Evolutionary conservation across 179 eudicot genomes (phyloP).

Genomic region (Vitellaria paradoxa): DNA sequence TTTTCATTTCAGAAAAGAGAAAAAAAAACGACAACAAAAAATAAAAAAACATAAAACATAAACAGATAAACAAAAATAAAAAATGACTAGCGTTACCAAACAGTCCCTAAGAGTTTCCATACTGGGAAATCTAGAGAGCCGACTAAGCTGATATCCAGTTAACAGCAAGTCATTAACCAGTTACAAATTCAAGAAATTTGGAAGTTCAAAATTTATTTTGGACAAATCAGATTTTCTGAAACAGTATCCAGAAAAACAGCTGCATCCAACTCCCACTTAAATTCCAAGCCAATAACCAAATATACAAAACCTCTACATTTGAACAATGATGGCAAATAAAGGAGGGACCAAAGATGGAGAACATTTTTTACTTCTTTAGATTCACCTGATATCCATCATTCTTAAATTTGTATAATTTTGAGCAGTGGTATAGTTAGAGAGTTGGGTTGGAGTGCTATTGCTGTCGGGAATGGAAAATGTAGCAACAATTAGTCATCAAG

Average conservation of each 20-base stretch:
- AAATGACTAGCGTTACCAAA: too few species aligned
- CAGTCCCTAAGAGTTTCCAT: too few species aligned
- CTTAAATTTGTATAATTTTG: background rate
- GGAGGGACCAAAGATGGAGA: background rate
- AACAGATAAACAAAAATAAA: too few species aligned
- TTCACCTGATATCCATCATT: slow-evolving; percentile 5
- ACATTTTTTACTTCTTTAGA: slow-evolving; percentile 5
- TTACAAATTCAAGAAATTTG: background rate
- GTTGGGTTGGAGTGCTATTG: background rate
- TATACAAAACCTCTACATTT: background rate
- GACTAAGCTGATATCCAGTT: background rate
- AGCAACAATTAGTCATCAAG: background rate
- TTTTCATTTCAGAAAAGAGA: too few species aligned
- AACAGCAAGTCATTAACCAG: background rate
- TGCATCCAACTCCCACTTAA: background rate
- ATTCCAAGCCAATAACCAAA: background rate
- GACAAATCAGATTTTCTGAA: background rate
- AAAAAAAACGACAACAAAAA: too few species aligned
- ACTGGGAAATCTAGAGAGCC: background rate
- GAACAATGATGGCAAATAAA: background rate
- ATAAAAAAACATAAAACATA: too few species aligned
- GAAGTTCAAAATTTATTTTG: background rate
- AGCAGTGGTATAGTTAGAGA: background rate
- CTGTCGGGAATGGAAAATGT: background rate
- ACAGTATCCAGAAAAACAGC: background rate